These are phyloP conservation scores for Penicillium sp. DNA, from an alignment of 2,329 filamentous ascomycete species.

Conservation along the genomic window DNA sequence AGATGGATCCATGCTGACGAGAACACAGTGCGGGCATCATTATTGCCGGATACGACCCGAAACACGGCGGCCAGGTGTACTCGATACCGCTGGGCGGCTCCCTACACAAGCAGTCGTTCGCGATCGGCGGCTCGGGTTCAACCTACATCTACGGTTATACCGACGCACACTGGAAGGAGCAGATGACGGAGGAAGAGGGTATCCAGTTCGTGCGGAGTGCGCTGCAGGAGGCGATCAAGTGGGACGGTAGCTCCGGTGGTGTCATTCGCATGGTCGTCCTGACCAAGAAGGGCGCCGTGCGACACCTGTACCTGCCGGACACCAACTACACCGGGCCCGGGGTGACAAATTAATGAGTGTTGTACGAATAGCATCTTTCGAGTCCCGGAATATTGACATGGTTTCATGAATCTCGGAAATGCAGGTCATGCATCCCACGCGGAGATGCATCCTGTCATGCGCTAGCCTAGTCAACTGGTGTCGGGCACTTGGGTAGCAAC, in stretches of 20 bases:
- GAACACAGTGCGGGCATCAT: conserved; percentile 80
- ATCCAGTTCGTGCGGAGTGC: conserved; percentile 90
- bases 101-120: conserved; percentile 93
- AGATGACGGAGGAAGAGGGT: conserved; percentile 89
- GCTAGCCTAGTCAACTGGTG: neutral
- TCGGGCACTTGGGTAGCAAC: neutral
- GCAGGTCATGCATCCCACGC: neutral
- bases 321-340: conserved; percentile 77
- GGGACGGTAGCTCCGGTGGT: conserved; percentile 97
- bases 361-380: conserved; percentile 22
- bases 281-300: conserved; percentile 81
- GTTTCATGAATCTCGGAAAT: conserved; percentile 9
- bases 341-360: conserved; percentile 39
- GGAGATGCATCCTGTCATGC: neutral
- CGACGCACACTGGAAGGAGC: conserved; percentile 91
- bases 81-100: conserved; percentile 95
- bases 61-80: conserved; percentile 95
- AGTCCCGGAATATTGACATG: conserved; percentile 12
- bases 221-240: conserved; percentile 93
- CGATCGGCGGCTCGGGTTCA: conserved; percentile 93
- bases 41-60: conserved; percentile 95
- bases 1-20: neutral
- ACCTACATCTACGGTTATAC: conserved; percentile 99
- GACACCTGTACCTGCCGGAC: conserved; percentile 94
- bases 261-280: conserved; percentile 98